Conservation (phyloP, 2,329 filamentous ascomycete genomes). For the Neophaeococcomyces aloes region DNA sequence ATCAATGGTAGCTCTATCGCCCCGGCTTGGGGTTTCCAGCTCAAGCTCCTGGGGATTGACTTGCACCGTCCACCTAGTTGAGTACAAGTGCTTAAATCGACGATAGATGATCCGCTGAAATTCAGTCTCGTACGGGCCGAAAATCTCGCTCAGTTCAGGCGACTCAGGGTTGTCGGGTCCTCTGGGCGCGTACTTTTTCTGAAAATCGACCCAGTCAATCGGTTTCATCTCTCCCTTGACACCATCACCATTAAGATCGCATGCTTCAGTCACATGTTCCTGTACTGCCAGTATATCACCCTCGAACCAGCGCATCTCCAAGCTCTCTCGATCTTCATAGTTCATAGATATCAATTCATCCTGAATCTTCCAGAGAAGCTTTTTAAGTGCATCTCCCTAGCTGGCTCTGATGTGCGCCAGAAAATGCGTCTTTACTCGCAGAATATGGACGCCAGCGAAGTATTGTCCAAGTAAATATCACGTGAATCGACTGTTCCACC, state of each 20-base stretch:
- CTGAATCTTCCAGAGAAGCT: not conserved
- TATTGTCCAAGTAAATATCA: not conserved
- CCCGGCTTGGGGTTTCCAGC: not conserved
- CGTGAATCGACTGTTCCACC: not conserved
- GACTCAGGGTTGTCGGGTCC: not conserved
- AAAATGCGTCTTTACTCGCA: not conserved
- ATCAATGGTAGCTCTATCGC: not conserved
- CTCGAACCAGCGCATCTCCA: not conserved
- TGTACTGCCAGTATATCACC: not conserved
- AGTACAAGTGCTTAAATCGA: not conserved
- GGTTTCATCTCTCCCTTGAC: not conserved
- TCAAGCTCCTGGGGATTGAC: not conserved
- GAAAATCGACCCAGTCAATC: not conserved
- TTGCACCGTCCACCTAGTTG: not conserved
- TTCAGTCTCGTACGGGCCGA: not conserved
- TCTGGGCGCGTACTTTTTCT: not conserved
- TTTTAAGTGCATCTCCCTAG: not conserved
- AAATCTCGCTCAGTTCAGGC: not conserved
- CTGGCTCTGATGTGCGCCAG: not conserved
- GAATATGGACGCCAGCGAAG: constrained; percentile 1
- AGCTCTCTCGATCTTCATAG: not conserved
- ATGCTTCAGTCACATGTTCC: not conserved
- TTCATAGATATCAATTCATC: not conserved
- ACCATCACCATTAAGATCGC: not conserved
- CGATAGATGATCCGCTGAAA: constrained; percentile 2